Evolutionary conservation across 441 rosid species (phyloP), one percentile per base, ranked within the genome.

Genomic region (Eugenia klotzschiana): DNA sequence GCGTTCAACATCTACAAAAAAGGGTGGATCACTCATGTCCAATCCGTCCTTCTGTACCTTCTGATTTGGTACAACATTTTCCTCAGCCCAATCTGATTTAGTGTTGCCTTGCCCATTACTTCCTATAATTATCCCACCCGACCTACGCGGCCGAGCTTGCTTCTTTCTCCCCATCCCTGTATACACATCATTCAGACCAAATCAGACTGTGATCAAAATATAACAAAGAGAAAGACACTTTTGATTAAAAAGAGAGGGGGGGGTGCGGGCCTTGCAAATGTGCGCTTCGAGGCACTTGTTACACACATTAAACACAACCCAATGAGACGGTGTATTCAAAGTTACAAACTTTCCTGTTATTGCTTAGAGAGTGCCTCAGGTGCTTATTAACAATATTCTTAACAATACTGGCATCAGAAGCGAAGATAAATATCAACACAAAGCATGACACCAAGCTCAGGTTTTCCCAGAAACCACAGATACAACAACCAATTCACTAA

Each of bases 111-210:
- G 81, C 51, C 79, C 89, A 80, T 79, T 87, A 83, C 80, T 83
- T 77, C 87, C 87, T 79, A 89, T 83, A 49, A 87, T 14, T 86
- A 89, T 49, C 26, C 89, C 93, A 73, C 90, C 92, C 0, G 99
- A 95, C 81, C 97, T 92, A 74, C 87, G 94, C 1, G 99, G 98
- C 60, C 90, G 92, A 79, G 93, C 83, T 86, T 95, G 98, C 90
- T 96, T 96, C 91, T 92, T 95, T 89, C 96, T 89, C 55, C 99
- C 98, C 99, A 96, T 96, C 85, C 84, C 94, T 91, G 82, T 77
- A 64, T 86, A 79, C 79, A 86, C 83, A 84, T 84, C 46, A 83
- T 22, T 26, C 58, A 81, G 41, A 53, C 26, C 72, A 80, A 51
- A 60, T 53, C 55, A 79, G 14, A 46, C 23, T 23, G 81, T 27